Evolutionary conservation across 2,329 filamentous ascomycete species (phyloP).

Genomic region (Massarina eburnea): DNA sequence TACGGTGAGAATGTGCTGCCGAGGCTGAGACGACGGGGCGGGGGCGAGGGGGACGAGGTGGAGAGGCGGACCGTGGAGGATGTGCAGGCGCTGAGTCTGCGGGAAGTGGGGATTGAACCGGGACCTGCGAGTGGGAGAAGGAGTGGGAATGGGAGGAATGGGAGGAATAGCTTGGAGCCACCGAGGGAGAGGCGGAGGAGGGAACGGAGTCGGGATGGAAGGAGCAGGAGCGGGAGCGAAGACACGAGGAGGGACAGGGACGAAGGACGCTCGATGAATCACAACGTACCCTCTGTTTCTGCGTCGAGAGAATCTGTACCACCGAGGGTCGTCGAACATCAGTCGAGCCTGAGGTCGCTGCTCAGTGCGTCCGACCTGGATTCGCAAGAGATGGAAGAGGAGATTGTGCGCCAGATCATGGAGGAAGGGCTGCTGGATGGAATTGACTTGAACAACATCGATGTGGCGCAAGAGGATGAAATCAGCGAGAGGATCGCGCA

Average conservation of each 20-base stretch:
- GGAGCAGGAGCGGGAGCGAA: conserved; percentile 20
- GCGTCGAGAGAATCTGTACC: conserved; percentile 27
- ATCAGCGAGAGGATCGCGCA: conserved; percentile 89
- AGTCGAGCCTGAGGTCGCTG: conserved; percentile 82
- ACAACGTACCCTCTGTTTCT: conserved; percentile 16
- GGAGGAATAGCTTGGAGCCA: conserved; percentile 28
- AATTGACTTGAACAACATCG: conserved; percentile 84
- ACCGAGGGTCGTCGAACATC: conserved; percentile 74
- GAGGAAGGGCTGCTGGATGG: conserved; percentile 86
- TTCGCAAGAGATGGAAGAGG: conserved; percentile 76
- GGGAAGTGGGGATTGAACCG: conserved; percentile 61
- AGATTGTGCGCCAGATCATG: conserved; percentile 86
- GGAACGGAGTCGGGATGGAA: conserved; percentile 44
- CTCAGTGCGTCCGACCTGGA: conserved; percentile 79
- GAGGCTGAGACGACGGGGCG: conserved; percentile 49
- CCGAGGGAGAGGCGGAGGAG: conserved; percentile 36
- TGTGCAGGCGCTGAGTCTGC: conserved; percentile 72
- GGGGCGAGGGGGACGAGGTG: conserved; percentile 62
- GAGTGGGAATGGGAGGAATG: conserved; percentile 45
- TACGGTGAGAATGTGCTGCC: conserved; percentile 81
- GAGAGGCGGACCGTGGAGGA: conserved; percentile 71
- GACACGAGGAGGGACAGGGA: conserved; percentile 30
- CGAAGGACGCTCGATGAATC: conserved; percentile 27
- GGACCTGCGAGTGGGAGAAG: no score
- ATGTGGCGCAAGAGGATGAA: conserved; percentile 81